These are phyloP conservation scores for Pleomassaria siparia DNA, from an alignment of 2,329 filamentous ascomycete species.

Conservation along the genomic window DNA sequence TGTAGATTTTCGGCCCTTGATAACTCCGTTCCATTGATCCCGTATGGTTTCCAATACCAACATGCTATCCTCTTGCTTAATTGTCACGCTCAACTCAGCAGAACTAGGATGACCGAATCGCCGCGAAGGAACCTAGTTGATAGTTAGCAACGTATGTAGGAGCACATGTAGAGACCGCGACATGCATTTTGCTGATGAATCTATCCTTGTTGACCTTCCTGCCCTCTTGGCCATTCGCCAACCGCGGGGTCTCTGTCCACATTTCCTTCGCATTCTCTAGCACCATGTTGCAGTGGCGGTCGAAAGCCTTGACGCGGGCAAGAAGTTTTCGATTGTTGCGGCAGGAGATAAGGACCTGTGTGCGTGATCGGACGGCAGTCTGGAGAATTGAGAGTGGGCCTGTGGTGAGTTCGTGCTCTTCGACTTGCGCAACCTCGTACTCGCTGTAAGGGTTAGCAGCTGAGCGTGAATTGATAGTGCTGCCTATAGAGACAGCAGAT, in stretches of 20 bases:
- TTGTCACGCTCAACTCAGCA: conserved; percentile 64
- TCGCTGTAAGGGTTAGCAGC: conserved; percentile 60
- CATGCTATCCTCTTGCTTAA: neutral
- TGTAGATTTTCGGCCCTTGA: conserved; percentile 37
- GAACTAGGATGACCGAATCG: conserved; percentile 83
- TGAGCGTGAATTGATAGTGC: neutral
- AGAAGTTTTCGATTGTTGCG: conserved; percentile 98
- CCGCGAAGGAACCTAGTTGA: conserved; percentile 73
- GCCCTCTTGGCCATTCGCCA: conserved; percentile 84
- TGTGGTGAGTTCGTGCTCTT: conserved; percentile 77
- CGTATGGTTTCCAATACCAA: conserved; percentile 6
- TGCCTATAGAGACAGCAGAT: neutral
- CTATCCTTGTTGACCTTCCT: conserved; percentile 94
- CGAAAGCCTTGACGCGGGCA: conserved; percentile 96
- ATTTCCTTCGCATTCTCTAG: conserved; percentile 98
- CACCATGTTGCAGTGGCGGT: conserved; percentile 99
- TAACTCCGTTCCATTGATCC: conserved; percentile 24
- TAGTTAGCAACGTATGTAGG: conserved; percentile 16
- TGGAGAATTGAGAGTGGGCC: conserved; percentile 91
- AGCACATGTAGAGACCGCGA: conserved; percentile 23
- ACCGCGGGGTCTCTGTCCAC: conserved; percentile 93
- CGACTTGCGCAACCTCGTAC: conserved; percentile 82
- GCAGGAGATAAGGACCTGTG: conserved; percentile 94
- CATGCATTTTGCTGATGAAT: conserved; percentile 95
- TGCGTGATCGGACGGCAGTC: conserved; percentile 91